Evolutionary conservation across 1,284 basidiomycete species (phyloP).

Genomic region (Apiotrichum montevideense): DNA sequence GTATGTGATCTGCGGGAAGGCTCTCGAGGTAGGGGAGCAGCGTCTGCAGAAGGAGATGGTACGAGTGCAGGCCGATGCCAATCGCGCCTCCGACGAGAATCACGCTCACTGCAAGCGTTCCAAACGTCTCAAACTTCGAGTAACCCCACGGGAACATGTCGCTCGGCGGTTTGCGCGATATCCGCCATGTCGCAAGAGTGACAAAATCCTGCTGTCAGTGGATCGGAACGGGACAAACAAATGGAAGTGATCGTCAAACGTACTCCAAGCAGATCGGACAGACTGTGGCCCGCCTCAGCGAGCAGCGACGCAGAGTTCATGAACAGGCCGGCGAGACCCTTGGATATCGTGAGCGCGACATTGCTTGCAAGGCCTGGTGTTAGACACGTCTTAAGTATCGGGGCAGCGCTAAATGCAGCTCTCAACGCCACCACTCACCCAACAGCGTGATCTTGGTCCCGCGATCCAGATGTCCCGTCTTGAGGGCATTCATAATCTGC

Average conservation of each 20-base stretch:
- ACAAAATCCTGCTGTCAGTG: constrained; percentile 62
- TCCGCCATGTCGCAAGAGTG: constrained; percentile 83
- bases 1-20: constrained; percentile 38
- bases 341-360: constrained; percentile 70
- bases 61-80: constrained; percentile 90
- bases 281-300: constrained; percentile 91
- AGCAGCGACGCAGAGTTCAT: constrained; percentile 83
- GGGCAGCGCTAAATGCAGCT: background rate
- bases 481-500: constrained; percentile 59
- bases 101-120: constrained; percentile 75
- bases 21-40: constrained; percentile 47
- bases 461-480: constrained; percentile 65
- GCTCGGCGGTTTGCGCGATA: constrained; percentile 73
- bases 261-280: constrained; percentile 59
- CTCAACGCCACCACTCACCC: constrained; percentile 16
- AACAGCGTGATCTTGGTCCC: constrained; percentile 78
- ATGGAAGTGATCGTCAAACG: constrained; percentile 10
- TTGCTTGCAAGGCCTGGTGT: constrained; percentile 70
- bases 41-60: constrained; percentile 50
- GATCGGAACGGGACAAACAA: too few species aligned
- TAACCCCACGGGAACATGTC: constrained; percentile 59
- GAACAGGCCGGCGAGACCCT: constrained; percentile 76
- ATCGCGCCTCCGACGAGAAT: constrained; percentile 78
- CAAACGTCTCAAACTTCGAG: constrained; percentile 89
- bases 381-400: background rate